Base-by-base conservation (phyloP, 768 basidiomycete species). In the Lactifluus echinatus region DNA sequence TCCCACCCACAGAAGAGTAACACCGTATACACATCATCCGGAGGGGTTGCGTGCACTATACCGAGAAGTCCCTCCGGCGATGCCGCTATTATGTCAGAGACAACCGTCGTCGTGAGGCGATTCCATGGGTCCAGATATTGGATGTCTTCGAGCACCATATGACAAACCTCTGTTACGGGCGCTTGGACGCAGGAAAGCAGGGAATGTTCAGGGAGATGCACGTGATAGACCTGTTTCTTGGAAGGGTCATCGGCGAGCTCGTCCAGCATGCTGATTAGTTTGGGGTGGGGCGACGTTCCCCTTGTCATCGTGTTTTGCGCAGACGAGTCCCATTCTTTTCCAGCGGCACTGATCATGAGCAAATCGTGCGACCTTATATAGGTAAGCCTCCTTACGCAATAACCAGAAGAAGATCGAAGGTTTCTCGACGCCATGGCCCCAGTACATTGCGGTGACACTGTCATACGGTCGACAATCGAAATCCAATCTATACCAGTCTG, bases 281-380 rank as follows among this genome's bases (percentile, higher is more conserved):
- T 19, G 8, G 46, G 26, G 8, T 42, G 40, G 12, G 37, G 31
- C 8, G 40, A 11, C n/a, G 50, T 40, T 19, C 15, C 26, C 28
- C 24, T 39, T 29, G 26, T 40, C 24, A 28, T 37, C 24, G 3
- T 19, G 36, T 39, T 40, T 28, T 51, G 37, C 8, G 37, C 19
- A 14, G 29, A 34, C 14, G 55, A 49, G 40, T 56, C 55, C 55
- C 55, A 56, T 11, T 50, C 55, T 56, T 28, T 17, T 23, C 23
- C 19, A 8, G 40, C 5, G 23, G 31, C 10, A 8, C n/a, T 11
- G 46, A 33, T 31, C 15, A 33, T 19, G 28, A 47, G 7, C 7
- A 17, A 8, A 47, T 8, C 28, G 23, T 15, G 12, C 15, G 36
- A 40, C 39, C 10, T 40, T 6, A 19, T 19, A 19, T 19, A 40